Evolutionary conservation across 2,329 filamentous ascomycete genomes (phyloP).

Genomic region (Trichoderma sp.): DNA sequence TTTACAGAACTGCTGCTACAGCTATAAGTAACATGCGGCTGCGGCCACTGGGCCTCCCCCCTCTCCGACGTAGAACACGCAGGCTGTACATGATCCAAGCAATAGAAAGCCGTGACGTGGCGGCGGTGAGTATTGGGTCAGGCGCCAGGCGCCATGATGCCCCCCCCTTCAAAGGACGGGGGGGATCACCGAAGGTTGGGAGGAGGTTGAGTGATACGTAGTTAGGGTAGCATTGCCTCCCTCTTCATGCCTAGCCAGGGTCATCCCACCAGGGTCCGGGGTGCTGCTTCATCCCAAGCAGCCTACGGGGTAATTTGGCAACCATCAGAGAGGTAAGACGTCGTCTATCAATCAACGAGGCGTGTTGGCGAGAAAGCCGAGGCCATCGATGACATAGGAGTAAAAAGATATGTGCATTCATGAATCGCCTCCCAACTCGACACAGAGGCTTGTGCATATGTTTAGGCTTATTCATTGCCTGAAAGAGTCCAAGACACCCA

Average conservation of each 20-base stretch:
- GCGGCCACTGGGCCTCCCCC: neutral
- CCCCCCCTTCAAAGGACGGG: neutral
- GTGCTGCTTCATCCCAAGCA: neutral
- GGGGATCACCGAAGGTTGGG: constrained; percentile 3
- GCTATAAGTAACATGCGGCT: constrained; percentile 6
- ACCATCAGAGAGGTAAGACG: neutral
- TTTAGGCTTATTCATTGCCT: neutral
- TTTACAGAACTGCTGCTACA: neutral
- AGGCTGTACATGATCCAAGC: neutral
- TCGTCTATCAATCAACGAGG: neutral
- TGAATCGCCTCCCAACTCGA: neutral
- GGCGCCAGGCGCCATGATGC: constrained; percentile 10
- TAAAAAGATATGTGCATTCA: neutral
- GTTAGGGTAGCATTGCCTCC: constrained; percentile 16
- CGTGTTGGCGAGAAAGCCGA: neutral
- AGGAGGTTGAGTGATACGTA: constrained; percentile 1
- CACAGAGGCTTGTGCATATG: neutral
- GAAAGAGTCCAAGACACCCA: neutral
- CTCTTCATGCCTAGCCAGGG: constrained; percentile 10
- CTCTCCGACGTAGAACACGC: neutral
- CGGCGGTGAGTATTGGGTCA: constrained; percentile 18
- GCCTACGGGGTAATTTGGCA: neutral
- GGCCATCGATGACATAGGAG: neutral
- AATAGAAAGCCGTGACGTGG: constrained; percentile 19
- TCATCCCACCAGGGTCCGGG: neutral